These are phyloP conservation scores for Backusella morwellensis DNA, from an alignment of 192 early-diverging fungal species.

Conservation along the genomic window DNA sequence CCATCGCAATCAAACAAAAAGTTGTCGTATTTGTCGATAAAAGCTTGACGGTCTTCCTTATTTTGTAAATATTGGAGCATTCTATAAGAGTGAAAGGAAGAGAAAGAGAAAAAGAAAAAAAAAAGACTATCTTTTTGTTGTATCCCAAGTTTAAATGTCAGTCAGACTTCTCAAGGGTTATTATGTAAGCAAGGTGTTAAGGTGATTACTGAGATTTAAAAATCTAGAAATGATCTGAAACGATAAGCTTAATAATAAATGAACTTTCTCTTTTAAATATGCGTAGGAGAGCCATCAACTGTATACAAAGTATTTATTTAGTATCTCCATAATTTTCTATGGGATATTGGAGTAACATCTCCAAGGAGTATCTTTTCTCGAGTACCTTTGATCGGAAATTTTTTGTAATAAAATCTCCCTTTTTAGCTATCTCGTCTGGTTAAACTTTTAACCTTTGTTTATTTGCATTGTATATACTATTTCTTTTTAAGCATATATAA, in stretches of 20 bases:
- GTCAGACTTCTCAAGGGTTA: not conserved
- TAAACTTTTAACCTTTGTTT: too few relatives aligned
- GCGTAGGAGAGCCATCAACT: too few relatives aligned
- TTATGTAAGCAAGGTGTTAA: not conserved
- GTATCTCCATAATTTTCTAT: not conserved
- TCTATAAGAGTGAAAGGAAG: not conserved
- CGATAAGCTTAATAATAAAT: not conserved
- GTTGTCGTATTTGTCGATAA: slow-evolving; percentile 82
- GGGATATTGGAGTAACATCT: not conserved
- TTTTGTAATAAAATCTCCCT: too few relatives aligned
- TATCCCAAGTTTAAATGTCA: slow-evolving; percentile 1
- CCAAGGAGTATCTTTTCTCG: not conserved
- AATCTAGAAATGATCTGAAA: not conserved
- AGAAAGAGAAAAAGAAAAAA: not conserved
- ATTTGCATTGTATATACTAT: too few relatives aligned
- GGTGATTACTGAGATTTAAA: not conserved
- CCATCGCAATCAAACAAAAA: slow-evolving; percentile 98
- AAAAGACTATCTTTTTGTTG: not conserved
- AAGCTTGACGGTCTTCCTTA: slow-evolving; percentile 49
- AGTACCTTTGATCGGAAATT: not conserved
- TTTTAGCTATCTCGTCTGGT: too few relatives aligned
- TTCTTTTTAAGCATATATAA: too few relatives aligned
- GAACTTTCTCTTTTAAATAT: too few relatives aligned
- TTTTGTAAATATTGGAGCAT: slow-evolving; percentile 7
- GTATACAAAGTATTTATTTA: too few relatives aligned